Evolutionary conservation across 2,329 filamentous ascomycete genomes (phyloP).

Genomic region (Drechslerella stenobrocha): DNA sequence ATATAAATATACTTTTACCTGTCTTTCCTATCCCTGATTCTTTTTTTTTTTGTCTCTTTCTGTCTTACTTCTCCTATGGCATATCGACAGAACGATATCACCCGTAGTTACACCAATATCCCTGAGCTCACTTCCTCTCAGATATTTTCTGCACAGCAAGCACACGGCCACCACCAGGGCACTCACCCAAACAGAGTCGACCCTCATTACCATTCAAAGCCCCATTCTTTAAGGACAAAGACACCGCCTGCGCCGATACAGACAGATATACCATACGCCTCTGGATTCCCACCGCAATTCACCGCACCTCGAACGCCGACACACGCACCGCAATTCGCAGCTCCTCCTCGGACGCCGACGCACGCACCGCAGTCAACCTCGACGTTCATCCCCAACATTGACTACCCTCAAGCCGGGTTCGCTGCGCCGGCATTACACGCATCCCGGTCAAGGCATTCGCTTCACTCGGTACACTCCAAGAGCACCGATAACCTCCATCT

Average conservation of each 20-base stretch:
- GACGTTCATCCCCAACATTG: conserved; percentile 40
- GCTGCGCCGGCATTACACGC: conserved; percentile 39
- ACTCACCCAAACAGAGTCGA: conserved; percentile 9
- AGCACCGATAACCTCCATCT: conserved; percentile 45
- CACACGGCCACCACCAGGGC: conserved; percentile 1
- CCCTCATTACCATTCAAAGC: conserved; percentile 18
- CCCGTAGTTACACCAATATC: conserved; percentile 48
- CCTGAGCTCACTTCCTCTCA: conserved; percentile 48
- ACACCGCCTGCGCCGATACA: conserved; percentile 42
- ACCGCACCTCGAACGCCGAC: conserved; percentile 45
- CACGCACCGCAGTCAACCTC: conserved; percentile 40
- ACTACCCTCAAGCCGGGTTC: conserved; percentile 46
- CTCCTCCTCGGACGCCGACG: conserved; percentile 42
- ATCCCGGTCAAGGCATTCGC: conserved; percentile 24
- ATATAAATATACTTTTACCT: conserved; percentile 43
- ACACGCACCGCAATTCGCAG: conserved; percentile 43
- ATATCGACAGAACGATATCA: conserved; percentile 46
- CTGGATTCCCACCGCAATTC: conserved; percentile 31
- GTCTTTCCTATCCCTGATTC: conserved; percentile 8
- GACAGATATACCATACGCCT: conserved; percentile 41
- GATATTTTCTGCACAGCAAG: conserved; percentile 31
- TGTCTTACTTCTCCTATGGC: conserved; percentile 38
- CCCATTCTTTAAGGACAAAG: conserved; percentile 37
- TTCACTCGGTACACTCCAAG: conserved; percentile 32
- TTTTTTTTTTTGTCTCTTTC: conserved; percentile 16